These are phyloP conservation scores for Candida oleophila DNA, from an alignment of 805 yeast genomes.

Conservation along the genomic window DNA sequence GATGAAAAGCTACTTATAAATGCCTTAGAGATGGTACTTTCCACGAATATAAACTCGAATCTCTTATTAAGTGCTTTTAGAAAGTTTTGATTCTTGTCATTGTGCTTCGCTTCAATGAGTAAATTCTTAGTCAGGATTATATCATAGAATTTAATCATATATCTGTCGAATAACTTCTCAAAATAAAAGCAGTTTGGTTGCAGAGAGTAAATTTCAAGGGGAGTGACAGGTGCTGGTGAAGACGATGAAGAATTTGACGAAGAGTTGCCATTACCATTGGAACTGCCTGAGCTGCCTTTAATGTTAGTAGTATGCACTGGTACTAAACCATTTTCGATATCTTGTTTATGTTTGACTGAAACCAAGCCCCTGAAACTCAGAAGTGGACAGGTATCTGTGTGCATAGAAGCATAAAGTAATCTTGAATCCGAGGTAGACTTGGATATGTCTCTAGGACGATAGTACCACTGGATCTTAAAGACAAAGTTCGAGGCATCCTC, in stretches of 20 bases:
- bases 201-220: constrained; percentile 50
- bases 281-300: constrained; percentile 6
- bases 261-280: constrained; percentile 5
- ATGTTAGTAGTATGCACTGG: background rate
- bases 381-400: constrained; percentile 79
- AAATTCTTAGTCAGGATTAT: constrained; percentile 62
- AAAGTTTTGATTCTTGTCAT: constrained; percentile 53
- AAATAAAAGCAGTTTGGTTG: constrained; percentile 78
- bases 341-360: constrained; percentile 65
- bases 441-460: constrained; percentile 82
- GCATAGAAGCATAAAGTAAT: constrained; percentile 78
- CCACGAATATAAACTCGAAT: constrained; percentile 74
- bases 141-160: constrained; percentile 80
- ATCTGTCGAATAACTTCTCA: constrained; percentile 80
- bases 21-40: constrained; percentile 61
- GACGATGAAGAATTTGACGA: constrained; percentile 7
- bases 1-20: constrained; percentile 61
- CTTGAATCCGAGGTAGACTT: constrained; percentile 69
- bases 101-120: constrained; percentile 33
- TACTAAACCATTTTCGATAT: constrained; percentile 48
- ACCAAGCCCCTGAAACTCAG: constrained; percentile 74
- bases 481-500: constrained; percentile 52
- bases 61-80: constrained; percentile 62
- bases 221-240: constrained; percentile 14
- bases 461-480: constrained; percentile 86